These are phyloP conservation scores for Aspergillus aculeatinus DNA, from an alignment of 2,329 filamentous ascomycete genomes.

Conservation along the genomic window DNA sequence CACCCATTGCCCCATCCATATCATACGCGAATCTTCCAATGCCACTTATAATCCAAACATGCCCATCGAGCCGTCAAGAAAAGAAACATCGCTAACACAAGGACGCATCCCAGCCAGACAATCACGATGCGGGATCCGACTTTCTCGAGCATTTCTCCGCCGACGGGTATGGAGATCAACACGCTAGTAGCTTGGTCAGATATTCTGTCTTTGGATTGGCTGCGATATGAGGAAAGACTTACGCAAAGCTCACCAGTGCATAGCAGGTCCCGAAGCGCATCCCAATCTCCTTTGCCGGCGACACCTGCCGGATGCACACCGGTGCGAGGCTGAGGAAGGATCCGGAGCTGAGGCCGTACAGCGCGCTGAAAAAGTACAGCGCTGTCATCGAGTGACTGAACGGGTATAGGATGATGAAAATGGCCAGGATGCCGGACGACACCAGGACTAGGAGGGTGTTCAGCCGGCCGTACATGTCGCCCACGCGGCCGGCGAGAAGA, in stretches of 20 bases:
- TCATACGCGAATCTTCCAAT: slow-evolving; percentile 28
- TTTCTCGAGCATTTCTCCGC: slow-evolving; percentile 50
- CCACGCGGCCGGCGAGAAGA: slow-evolving; percentile 45
- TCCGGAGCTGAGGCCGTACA: slow-evolving; percentile 51
- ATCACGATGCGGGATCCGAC: slow-evolving; percentile 48
- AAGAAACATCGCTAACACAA: slow-evolving; percentile 38
- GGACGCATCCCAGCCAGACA: slow-evolving; percentile 46
- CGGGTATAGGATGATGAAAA: slow-evolving; percentile 40
- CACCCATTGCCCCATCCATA: neutral
- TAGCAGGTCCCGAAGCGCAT: slow-evolving; percentile 51
- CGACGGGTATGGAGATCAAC: slow-evolving; percentile 49
- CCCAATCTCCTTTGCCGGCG: slow-evolving; percentile 49
- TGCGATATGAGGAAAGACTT: slow-evolving; percentile 11
- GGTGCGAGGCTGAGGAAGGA: slow-evolving; percentile 48
- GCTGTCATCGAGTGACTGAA: slow-evolving; percentile 34
- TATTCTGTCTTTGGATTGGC: no score
- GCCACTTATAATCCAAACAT: slow-evolving; percentile 40
- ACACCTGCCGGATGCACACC: slow-evolving; percentile 51
- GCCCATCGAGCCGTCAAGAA: slow-evolving; percentile 41
- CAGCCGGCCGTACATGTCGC: slow-evolving; percentile 48
- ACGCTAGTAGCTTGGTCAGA: slow-evolving; percentile 26
- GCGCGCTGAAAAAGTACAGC: slow-evolving; percentile 44
- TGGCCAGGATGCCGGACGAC: slow-evolving; percentile 36
- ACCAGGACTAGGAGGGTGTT: slow-evolving; percentile 46
- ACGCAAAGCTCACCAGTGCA: slow-evolving; percentile 49